Percentiles rank a stretch among this genome's conserved stretches.
phyloP scores from a whole-genome alignment of 2,329 filamentous ascomycete species.

The Neoscytalidium dimidiatum region DNA sequence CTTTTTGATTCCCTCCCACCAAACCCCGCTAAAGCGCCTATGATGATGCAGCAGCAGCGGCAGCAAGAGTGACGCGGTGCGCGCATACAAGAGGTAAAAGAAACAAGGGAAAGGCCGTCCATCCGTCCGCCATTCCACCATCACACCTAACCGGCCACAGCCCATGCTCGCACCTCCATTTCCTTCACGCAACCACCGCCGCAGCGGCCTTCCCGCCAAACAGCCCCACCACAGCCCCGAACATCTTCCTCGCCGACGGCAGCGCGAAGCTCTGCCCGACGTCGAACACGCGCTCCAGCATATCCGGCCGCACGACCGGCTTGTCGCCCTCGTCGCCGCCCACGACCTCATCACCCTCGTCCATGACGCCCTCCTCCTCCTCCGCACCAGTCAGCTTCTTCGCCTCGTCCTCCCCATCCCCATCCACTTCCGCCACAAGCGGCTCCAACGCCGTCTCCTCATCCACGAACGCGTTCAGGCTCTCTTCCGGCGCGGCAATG shows the following conservation, averaged over 20 bases:
- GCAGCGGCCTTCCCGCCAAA: slow-evolving; percentile 62
- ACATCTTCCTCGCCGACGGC: slow-evolving; percentile 73
- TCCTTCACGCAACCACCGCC: not conserved
- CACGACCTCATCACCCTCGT: not conserved
- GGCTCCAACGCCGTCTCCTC: slow-evolving; percentile 22
- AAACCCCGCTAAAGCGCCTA: too few relatives aligned
- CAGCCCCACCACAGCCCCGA: slow-evolving; percentile 69
- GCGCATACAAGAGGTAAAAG: too few relatives aligned
- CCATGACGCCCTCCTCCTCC: slow-evolving; percentile 34
- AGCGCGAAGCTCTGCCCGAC: slow-evolving; percentile 68
- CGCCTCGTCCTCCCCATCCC: slow-evolving; percentile 25
- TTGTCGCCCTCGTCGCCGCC: slow-evolving; percentile 50
- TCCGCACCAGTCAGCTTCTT: slow-evolving; percentile 24
- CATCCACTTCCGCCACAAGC: slow-evolving; percentile 29
- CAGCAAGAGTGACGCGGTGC: too few relatives aligned
- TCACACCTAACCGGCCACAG: not conserved
- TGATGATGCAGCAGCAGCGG: too few relatives aligned
- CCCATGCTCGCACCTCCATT: not conserved
- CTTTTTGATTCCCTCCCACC: too few relatives aligned
- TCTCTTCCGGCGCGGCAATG: slow-evolving; percentile 28
- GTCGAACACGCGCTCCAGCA: slow-evolving; percentile 70
- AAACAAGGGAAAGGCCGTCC: too few relatives aligned
- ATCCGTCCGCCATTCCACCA: too few relatives aligned
- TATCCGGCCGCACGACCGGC: slow-evolving; percentile 67
- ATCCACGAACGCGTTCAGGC: slow-evolving; percentile 29